Evolutionary conservation across 108 stramenopile genomes (phyloP), one percentile per base, ranked within the genome.

Genomic region (Cyclotella distinguenda): DNA sequence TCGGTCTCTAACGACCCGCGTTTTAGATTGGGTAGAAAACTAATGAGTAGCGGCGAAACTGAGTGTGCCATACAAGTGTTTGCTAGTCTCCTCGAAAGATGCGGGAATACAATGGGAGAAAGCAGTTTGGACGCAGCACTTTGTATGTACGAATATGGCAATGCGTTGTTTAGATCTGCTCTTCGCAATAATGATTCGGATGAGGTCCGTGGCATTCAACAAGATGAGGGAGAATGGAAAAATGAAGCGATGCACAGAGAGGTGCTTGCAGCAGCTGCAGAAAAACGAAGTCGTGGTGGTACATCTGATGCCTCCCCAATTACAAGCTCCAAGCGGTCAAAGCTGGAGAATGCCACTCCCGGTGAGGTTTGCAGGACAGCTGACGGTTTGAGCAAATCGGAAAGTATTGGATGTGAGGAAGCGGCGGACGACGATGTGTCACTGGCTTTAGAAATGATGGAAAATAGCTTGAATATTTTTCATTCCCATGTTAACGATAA

Each of bases 401-500:
- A 52, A 27, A 16, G 31, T 48, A 50, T 16, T 6, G 9, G 21
- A 23, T 13, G 18, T 6, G 65, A 46, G 23, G 78, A 60, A 12
- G 65, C 40, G 40, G 50, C 68, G 18, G 77, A 69, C n/a, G 72
- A 68, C 26, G 86, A 87, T 50, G 34, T 83, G 22, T 34, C 60
- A 16, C 52, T 90, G 26, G 87, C 91, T 8, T 52, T 90, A 43
- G 87, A 88, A 73, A 85, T 88, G 82, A 88, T 93, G 86, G 88
- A 86, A 60, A 84, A 79, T 31, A 77, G 85, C 12, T 88, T 63
- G 45, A 60, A 73, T 32, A 88, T 90, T 43, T 46, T 84, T 3
- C 80, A 88, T 15, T 59, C 73, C 9, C 77, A 82, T 51, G 42
- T 40, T 6, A 21, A 22, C n/a, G 48, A 36, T 21, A 25, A 64